Conservation (phyloP, 345 rosid species). For the Moricandia arvensis region DNA sequence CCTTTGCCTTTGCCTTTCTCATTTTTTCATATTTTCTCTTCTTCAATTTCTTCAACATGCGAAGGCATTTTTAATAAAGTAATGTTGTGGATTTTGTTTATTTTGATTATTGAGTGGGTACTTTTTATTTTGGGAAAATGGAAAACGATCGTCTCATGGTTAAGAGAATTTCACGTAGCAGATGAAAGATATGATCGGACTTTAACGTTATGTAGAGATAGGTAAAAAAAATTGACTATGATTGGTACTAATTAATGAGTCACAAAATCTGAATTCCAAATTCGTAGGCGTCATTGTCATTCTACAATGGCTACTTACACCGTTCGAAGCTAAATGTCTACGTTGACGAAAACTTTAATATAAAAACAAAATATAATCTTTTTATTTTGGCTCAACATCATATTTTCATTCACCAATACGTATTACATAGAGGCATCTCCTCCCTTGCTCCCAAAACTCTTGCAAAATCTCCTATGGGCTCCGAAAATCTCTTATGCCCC, state of each 20-base stretch:
- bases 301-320: neutral
- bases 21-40: conserved; percentile 30
- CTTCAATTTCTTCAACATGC: conserved; percentile 16
- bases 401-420: too few relatives aligned
- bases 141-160: neutral
- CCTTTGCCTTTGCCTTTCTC: conserved; percentile 31
- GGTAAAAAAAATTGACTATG: neutral
- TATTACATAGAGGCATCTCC: too few relatives aligned
- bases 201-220: neutral
- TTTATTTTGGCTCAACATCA: too few relatives aligned
- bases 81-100: neutral
- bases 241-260: neutral
- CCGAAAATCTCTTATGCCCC: too few relatives aligned
- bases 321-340: neutral
- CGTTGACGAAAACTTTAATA: neutral
- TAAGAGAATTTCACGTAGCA: neutral
- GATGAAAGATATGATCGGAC: conserved; percentile 6
- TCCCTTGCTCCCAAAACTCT: too few relatives aligned
- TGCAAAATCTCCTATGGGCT: too few relatives aligned
- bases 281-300: neutral
- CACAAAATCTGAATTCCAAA: neutral
- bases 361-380: neutral
- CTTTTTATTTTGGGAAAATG: neutral
- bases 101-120: neutral
- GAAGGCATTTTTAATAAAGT: conserved; percentile 5